These are phyloP conservation scores for Bruguiera parviflora DNA, from an alignment of 345 rosid genomes.

Conservation along the genomic window DNA sequence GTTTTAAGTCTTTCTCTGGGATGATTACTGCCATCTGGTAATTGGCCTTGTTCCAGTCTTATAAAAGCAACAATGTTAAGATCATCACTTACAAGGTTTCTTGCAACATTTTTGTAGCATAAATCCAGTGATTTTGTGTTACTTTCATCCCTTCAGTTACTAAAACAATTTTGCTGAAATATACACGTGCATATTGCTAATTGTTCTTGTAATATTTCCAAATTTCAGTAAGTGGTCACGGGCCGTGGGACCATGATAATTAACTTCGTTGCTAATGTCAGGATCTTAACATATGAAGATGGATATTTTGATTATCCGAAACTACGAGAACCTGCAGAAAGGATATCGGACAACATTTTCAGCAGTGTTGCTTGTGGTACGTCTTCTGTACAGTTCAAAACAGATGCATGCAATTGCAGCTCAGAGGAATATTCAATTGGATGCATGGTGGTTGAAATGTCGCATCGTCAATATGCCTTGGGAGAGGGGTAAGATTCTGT, in stretches of 20 bases:
- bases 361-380: conserved; percentile 20
- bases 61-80: too few relatives aligned
- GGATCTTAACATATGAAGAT: conserved; percentile 63
- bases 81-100: too few relatives aligned
- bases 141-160: too few relatives aligned
- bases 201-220: too few relatives aligned
- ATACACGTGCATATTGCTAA: too few relatives aligned
- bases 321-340: conserved; percentile 28
- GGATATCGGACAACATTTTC: conserved; percentile 8
- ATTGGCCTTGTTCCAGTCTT: too few relatives aligned
- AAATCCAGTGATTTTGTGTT: too few relatives aligned
- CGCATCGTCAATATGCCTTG: conserved; percentile 35
- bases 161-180: too few relatives aligned
- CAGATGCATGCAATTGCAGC: conserved; percentile 12
- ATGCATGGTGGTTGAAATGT: conserved; percentile 36
- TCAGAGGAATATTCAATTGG: conserved; percentile 30
- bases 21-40: neutral
- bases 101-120: too few relatives aligned
- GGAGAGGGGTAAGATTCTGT: conserved; percentile 50
- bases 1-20: neutral
- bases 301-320: conserved; percentile 40
- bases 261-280: conserved; percentile 12
- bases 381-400: conserved; percentile 19
- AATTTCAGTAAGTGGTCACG: too few relatives aligned
- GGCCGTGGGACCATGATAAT: too few relatives aligned